These are phyloP conservation scores for Digitaria exilis DNA, from an alignment of 202 grass and related monocot species.

Conservation along the genomic window DNA sequence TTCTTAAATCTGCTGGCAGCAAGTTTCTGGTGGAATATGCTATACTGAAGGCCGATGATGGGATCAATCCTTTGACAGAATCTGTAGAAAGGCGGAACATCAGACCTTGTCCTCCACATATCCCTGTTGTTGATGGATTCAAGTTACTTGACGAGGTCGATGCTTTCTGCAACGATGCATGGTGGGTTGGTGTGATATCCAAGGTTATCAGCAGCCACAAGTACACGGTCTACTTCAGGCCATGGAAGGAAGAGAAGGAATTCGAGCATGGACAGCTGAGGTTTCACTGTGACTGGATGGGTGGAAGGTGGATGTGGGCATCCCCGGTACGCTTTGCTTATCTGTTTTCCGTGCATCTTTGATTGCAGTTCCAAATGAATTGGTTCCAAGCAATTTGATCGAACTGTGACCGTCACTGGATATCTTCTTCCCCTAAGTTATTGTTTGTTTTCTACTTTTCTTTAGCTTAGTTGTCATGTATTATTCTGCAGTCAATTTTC, in stretches of 20 bases:
- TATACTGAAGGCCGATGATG: constrained; percentile 62
- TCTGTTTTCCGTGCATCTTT: constrained; percentile 13
- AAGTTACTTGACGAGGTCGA: constrained; percentile 85
- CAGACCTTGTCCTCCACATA: constrained; percentile 56
- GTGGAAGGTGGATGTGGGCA: constrained; percentile 66
- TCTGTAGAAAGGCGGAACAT: constrained; percentile 50
- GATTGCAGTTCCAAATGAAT: not conserved
- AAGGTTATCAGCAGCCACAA: constrained; percentile 46
- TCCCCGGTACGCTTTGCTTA: constrained; percentile 48
- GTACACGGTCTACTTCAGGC: constrained; percentile 80
- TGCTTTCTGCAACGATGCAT: constrained; percentile 72
- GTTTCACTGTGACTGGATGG: constrained; percentile 75
- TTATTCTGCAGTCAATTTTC: not conserved
- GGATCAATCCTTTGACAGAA: constrained; percentile 64
- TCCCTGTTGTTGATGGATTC: constrained; percentile 33
- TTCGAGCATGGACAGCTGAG: constrained; percentile 60
- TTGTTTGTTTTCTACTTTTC: not conserved
- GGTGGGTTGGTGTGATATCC: constrained; percentile 89
- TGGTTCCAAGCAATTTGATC: not conserved
- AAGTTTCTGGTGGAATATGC: constrained; percentile 67
- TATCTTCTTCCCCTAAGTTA: not conserved
- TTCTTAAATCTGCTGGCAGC: constrained; percentile 50
- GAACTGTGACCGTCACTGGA: not conserved
- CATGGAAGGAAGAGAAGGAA: constrained; percentile 73
- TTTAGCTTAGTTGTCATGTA: not conserved